Base-by-base conservation (phyloP, 2,329 filamentous ascomycete species). In the Tetracladium maxilliforme region DNA sequence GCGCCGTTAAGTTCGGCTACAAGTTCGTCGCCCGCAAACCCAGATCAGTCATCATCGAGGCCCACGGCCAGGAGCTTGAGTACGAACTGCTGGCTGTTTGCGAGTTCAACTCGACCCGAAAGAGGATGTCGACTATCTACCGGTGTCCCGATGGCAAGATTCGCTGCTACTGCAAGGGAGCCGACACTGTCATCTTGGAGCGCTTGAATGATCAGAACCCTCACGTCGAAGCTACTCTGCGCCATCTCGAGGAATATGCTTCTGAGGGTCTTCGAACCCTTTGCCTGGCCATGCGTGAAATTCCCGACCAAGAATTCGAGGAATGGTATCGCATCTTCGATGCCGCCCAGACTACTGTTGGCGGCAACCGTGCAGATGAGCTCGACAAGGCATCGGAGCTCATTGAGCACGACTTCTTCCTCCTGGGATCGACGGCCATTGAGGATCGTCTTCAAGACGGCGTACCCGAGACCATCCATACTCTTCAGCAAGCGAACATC, bases 111-210 rank as follows among this genome's bases (percentile, higher is more conserved):
- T 95, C 90, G 2, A 90, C 84, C 7, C 68, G 90, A 41, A 98
- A 98, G 58, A 68, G 90, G 37, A 98, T 98, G 90, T 95, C 90
- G 6, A 81, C 87, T 13, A 92, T 98, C 37, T 94, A 92, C 57
- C 74, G 92, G 26, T 94, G 87, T 44, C 90, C 90, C 0, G 87
- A 95, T 54, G 90, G 90, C 33, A 93, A 90, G 55, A 78, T 98
- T 31, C 67, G 90, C 25, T 74, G 83, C 40, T 98, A 94, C 52
- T 87, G 77, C 55, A 98, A 98, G 55, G 90, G 90, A 40, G 90
- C 90, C 22, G 90, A 98, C 48, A 98, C 90, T 3, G 90, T 98
- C 25, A 98, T 98, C 38, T 57, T 98, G 26, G 92, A 98, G 49
- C 78, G 92, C 12, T 61, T 98, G 10, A 72, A 75, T 35, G 66